These are phyloP conservation scores for Agaricus bisporus DNA, from an alignment of 768 basidiomycete genomes.

Conservation along the genomic window DNA sequence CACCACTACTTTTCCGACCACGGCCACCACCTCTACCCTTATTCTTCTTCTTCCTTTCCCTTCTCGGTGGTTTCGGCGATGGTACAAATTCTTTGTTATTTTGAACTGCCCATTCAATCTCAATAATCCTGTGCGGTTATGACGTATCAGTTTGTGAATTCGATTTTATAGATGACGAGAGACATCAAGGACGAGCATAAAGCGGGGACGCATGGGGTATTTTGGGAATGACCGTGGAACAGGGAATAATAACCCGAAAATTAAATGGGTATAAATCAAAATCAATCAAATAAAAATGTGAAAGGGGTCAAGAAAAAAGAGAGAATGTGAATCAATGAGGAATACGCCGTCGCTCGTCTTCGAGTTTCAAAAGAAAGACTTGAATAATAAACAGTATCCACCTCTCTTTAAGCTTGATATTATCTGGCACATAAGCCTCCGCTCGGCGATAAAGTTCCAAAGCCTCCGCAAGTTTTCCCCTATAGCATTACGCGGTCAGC, in stretches of 20 bases:
- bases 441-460: slow-evolving; percentile 81
- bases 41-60: slow-evolving; percentile 30
- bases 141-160: background rate
- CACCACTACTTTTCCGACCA: slow-evolving; percentile 14
- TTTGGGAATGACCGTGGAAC: background rate
- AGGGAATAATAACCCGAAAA: background rate
- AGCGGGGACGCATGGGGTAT: slow-evolving; percentile 10
- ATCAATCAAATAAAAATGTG: too few species aligned
- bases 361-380: slow-evolving; percentile 50
- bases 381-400: slow-evolving; percentile 69
- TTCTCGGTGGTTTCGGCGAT: slow-evolving; percentile 42
- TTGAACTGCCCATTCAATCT: slow-evolving; percentile 75
- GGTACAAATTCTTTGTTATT: slow-evolving; percentile 55
- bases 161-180: background rate
- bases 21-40: slow-evolving; percentile 15
- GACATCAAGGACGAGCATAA: slow-evolving; percentile 17
- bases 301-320: slow-evolving; percentile 17
- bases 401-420: slow-evolving; percentile 83
- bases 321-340: slow-evolving; percentile 27
- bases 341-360: slow-evolving; percentile 6
- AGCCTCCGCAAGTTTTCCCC: slow-evolving; percentile 76
- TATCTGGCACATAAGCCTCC: slow-evolving; percentile 79
- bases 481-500: slow-evolving; percentile 18
- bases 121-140: slow-evolving; percentile 55
- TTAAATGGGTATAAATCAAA: too few species aligned